Conservation (phyloP, 345 rosid species). For the Cochlearia excelsa region DNA sequence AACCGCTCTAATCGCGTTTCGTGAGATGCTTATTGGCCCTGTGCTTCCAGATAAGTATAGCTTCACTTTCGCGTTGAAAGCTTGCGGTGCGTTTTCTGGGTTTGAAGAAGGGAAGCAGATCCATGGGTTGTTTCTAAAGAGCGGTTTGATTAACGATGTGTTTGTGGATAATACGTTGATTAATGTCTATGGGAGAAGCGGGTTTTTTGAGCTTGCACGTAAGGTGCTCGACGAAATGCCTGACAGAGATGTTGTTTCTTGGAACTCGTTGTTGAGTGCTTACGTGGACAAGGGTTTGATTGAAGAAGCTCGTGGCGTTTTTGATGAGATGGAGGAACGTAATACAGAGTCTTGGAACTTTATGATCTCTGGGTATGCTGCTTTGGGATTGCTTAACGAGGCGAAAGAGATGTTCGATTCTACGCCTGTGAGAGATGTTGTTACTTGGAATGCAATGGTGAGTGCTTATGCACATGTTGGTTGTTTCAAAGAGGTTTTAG, state of each 20-base stretch:
- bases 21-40: slow-evolving; percentile 38
- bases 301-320: slow-evolving; percentile 39
- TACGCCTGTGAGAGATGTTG: slow-evolving; percentile 43
- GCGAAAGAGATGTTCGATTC: slow-evolving; percentile 38
- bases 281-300: slow-evolving; percentile 39
- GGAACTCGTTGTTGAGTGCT: slow-evolving; percentile 49
- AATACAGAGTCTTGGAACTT: slow-evolving; percentile 51
- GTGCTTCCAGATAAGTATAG: slow-evolving; percentile 44
- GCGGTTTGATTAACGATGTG: slow-evolving; percentile 35
- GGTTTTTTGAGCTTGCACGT: slow-evolving; percentile 35
- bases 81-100: slow-evolving; percentile 44
- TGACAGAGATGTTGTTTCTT: slow-evolving; percentile 42
- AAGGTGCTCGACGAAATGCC: slow-evolving; percentile 47
- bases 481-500: slow-evolving; percentile 37
- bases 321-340: slow-evolving; percentile 48
- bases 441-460: slow-evolving; percentile 48
- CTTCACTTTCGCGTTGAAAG: slow-evolving; percentile 47
- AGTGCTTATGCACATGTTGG: slow-evolving; percentile 38
- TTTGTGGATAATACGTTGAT: slow-evolving; percentile 44
- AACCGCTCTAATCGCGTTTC: slow-evolving; percentile 34
- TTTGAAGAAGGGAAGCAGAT: slow-evolving; percentile 44
- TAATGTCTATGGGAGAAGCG: slow-evolving; percentile 37
- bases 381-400: slow-evolving; percentile 38
- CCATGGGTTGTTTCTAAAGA: slow-evolving; percentile 39
- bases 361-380: slow-evolving; percentile 46